A percentile compares a stretch with the other conserved stretches of the same genome.
phyloP scores from a whole-genome alignment of 192 early-diverging fungal genomes.

The Globomyces pollinis-pini region DNA sequence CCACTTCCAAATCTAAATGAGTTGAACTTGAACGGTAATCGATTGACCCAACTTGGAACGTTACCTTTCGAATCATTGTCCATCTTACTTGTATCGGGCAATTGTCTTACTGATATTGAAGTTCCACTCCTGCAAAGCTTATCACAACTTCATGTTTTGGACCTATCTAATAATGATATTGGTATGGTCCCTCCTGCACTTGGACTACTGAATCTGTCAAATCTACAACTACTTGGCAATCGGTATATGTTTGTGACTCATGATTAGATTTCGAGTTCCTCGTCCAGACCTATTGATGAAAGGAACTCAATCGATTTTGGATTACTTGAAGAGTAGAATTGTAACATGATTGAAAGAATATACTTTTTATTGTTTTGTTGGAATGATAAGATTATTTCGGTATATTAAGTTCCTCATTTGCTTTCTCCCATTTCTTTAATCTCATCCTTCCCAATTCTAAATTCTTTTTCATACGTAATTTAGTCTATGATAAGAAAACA shows the following conservation, averaged over 20 bases:
- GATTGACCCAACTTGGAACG: background rate
- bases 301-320: constrained; percentile 18
- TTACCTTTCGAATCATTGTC: background rate
- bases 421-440: too few relatives aligned
- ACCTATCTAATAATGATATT: constrained; percentile 23
- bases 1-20: constrained; percentile 1
- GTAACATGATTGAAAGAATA: constrained; percentile 4
- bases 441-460: too few relatives aligned
- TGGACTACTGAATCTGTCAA: constrained; percentile 9
- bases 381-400: background rate
- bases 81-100: background rate
- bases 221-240: constrained; percentile 18
- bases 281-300: background rate
- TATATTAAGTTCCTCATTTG: background rate
- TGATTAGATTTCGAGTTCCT: background rate
- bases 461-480: too few relatives aligned
- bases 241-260: constrained; percentile 14
- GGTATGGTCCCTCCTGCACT: constrained; percentile 16
- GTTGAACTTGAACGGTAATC: constrained; percentile 3
- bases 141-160: constrained; percentile 12
- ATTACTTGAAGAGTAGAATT: constrained; percentile 21
- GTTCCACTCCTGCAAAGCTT: background rate
- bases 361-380: background rate
- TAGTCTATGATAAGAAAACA: too few relatives aligned
- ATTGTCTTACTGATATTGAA: background rate